Conservation (phyloP, 768 basidiomycete species). For the Naganishia vaughanmartiniae region DNA sequence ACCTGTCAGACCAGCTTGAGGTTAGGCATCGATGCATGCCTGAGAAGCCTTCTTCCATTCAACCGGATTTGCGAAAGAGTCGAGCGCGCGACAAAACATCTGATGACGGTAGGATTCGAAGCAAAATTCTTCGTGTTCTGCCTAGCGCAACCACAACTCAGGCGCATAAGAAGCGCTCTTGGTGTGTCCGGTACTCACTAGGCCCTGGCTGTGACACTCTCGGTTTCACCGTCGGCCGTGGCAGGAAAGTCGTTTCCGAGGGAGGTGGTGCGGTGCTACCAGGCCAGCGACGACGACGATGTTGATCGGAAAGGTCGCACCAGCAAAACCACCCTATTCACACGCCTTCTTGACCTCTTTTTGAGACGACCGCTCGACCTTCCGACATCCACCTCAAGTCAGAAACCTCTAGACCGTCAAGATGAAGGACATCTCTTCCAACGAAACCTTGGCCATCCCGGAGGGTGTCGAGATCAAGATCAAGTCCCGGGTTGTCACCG, state of each 20-base stretch:
- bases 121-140: background rate
- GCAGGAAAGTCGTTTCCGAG: constrained; percentile 6
- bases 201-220: background rate
- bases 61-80: background rate
- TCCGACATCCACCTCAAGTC: constrained; percentile 23
- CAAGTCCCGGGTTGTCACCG: constrained; percentile 87
- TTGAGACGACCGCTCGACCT: constrained; percentile 23
- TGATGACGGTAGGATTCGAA: background rate
- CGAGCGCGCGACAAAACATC: background rate
- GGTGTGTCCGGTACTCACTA: background rate
- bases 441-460: constrained; percentile 50
- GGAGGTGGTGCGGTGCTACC: constrained; percentile 10
- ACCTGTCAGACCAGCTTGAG: too few species aligned
- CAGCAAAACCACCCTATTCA: background rate
- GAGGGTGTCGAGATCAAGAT: constrained; percentile 77
- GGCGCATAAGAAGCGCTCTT: background rate
- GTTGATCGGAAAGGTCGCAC: constrained; percentile 11
- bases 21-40: too few species aligned
- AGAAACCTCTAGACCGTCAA: constrained; percentile 34
- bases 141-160: background rate
- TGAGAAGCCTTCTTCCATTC: background rate
- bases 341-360: background rate
- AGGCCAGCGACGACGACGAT: background rate
- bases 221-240: constrained; percentile 20
- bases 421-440: constrained; percentile 53